Percentiles rank a stretch among this genome's conserved stretches.
Evolutionary conservation across 352 stramenopile species (phyloP).

Genomic region (Pythium rishiriense): DNA sequence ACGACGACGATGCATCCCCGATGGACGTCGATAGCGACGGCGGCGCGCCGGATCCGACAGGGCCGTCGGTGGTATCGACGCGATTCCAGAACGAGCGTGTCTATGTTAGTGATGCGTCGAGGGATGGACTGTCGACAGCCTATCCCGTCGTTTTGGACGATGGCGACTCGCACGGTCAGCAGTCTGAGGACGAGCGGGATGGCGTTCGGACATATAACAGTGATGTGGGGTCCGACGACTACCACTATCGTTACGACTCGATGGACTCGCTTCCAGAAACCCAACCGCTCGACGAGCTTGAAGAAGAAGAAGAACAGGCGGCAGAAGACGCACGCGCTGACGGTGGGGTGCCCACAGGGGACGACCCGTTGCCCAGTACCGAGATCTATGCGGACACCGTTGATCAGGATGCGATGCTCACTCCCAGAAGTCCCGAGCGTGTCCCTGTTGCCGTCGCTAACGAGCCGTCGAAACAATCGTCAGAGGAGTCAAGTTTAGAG

Average conservation of each 20-base stretch:
- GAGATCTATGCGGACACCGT: slow-evolving; percentile 16
- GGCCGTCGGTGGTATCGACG: not conserved
- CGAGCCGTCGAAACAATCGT: not conserved
- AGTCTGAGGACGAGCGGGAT: not conserved
- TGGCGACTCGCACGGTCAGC: not conserved
- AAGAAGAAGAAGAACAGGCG: slow-evolving; percentile 18
- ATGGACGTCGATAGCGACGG: slow-evolving; percentile 2
- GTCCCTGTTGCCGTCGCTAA: not conserved
- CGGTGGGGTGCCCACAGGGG: not conserved
- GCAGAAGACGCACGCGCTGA: too few relatives aligned
- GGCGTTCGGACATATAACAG: not conserved
- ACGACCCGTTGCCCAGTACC: slow-evolving; percentile 7
- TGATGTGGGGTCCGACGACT: not conserved
- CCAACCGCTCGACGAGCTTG: slow-evolving; percentile 44
- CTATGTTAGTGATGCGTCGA: not conserved
- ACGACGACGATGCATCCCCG: not conserved
- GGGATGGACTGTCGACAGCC: not conserved
- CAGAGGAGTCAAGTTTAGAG: not conserved
- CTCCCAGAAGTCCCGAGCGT: not conserved
- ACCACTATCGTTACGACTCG: slow-evolving; percentile 23
- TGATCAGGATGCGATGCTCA: not conserved
- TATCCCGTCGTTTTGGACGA: not conserved
- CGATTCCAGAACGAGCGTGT: not conserved
- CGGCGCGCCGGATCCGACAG: not conserved
- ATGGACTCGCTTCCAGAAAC: slow-evolving; percentile 42